Base-by-base conservation (phyloP, 495 filamentous ascomycete genomes). In the Thermothielavioides terrestris region DNA sequence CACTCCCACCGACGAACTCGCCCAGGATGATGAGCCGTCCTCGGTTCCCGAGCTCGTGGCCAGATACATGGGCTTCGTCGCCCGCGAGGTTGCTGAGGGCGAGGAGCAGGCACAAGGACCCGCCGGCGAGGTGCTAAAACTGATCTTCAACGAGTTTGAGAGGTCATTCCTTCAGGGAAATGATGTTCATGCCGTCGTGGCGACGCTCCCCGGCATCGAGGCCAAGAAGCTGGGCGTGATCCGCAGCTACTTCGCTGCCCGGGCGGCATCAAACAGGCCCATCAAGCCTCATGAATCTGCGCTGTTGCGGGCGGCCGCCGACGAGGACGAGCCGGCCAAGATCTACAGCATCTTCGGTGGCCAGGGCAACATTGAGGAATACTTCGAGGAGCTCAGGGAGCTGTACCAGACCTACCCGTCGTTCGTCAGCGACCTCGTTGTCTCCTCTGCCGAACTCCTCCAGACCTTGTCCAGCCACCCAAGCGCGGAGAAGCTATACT, bases 321-420 rank as follows among this genome's bases (percentile, higher is more conserved):
- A n/a, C n/a, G 81, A 79, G 3, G 90, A 96, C 36, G 79, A 77
- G 32, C 75, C 76, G 28, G 91, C 88, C 6, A 80, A 73, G 47
- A 74, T 97, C 35, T 97, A 94, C 72, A 87, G 81, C 42, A 86
- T 99, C 49, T 96, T 96, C 54, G 94, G 94, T 38, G 94, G 94
- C n/a, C 94, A 99, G 64, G 94, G 94, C 46, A 99, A 97, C 66
- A 96, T 97, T 51, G 89, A 97, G 65, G 94, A 97, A 67, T 99
- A 97, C 69, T 99, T 97, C 62, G 90, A 96, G 47, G 94, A 99
- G 69, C 78, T 99, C 34, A 82, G 91, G 31, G 84, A 91, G 65
- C 75, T 97, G 27, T 94, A 90, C 72, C 79, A 76, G 39, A 94
- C 88, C 12, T 99, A 99, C 66, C 83, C 86, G 2, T 85, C 86